phyloP scores from a whole-genome alignment of 306 rosid species.

The Gleditsia sinensis region DNA sequence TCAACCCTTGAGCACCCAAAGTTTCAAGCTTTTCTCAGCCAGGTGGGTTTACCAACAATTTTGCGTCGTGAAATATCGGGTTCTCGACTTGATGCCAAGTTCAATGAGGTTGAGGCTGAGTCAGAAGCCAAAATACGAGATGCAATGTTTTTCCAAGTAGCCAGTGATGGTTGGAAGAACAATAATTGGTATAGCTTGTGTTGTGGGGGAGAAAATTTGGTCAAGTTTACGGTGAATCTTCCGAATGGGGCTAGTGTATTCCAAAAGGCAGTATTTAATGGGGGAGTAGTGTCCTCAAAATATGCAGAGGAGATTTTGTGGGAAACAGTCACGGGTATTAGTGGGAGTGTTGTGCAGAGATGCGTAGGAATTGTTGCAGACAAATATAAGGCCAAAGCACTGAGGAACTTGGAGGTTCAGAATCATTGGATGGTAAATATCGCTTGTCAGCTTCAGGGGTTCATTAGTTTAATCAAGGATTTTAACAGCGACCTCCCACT shows the following conservation, averaged over 20 bases:
- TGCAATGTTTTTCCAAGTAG: conserved; percentile 75
- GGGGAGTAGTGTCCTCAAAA: conserved; percentile 56
- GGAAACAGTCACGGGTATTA: conserved; percentile 52
- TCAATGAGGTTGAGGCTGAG: conserved; percentile 55
- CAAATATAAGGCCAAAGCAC: conserved; percentile 77
- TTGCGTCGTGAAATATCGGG: conserved; percentile 65
- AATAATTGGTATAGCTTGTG: conserved; percentile 39
- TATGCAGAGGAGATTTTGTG: conserved; percentile 83
- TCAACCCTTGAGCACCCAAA: conserved; percentile 74
- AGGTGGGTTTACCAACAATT: conserved; percentile 65
- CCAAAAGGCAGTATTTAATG: conserved; percentile 61
- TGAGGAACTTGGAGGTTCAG: conserved; percentile 78
- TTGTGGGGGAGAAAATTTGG: conserved; percentile 63
- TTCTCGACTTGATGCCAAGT: conserved; percentile 74
- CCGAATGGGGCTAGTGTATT: conserved; percentile 77
- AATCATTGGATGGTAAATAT: conserved; percentile 91
- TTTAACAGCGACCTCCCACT: conserved; percentile 65
- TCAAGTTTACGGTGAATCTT: conserved; percentile 68
- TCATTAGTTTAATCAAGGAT: conserved; percentile 76
- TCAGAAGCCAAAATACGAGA: conserved; percentile 77
- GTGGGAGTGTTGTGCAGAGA: conserved; percentile 60
- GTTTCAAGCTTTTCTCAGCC: conserved; percentile 67
- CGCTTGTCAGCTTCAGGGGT: conserved; percentile 81
- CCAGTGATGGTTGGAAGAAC: conserved; percentile 72
- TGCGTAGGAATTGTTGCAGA: conserved; percentile 83